phyloP scores from a whole-genome alignment of 2,329 filamentous ascomycete species.

The Fusarium avenaceum region DNA sequence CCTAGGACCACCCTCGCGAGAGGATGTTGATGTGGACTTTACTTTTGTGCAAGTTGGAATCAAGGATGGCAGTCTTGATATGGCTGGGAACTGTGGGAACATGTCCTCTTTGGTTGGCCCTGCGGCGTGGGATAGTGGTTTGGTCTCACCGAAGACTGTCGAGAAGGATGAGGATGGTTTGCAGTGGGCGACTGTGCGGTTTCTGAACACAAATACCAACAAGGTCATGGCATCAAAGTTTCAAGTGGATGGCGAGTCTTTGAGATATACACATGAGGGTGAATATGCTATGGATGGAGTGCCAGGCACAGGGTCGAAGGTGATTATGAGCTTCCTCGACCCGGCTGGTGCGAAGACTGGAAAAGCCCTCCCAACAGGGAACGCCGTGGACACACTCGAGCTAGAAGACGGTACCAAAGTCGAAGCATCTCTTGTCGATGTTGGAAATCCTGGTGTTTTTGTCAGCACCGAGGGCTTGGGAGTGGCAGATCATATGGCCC shows the following conservation, averaged over 20 bases:
- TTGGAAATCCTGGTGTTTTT: slow-evolving; percentile 75
- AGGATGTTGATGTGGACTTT: slow-evolving; percentile 73
- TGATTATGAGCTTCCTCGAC: slow-evolving; percentile 72
- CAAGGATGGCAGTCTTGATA: slow-evolving; percentile 70
- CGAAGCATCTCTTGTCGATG: slow-evolving; percentile 71
- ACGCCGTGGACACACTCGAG: slow-evolving; percentile 64
- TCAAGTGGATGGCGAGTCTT: slow-evolving; percentile 58
- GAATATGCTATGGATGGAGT: slow-evolving; percentile 75
- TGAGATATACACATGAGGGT: slow-evolving; percentile 56
- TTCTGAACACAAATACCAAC: slow-evolving; percentile 79
- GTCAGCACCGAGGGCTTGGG: slow-evolving; percentile 66
- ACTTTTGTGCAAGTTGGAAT: slow-evolving; percentile 80
- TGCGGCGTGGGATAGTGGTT: slow-evolving; percentile 51
- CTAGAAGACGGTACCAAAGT: slow-evolving; percentile 54
- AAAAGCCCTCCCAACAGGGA: slow-evolving; percentile 64
- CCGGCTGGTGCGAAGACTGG: slow-evolving; percentile 75
- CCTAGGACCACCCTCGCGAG: slow-evolving; percentile 64
- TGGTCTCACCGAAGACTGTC: slow-evolving; percentile 38
- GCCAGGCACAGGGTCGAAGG: slow-evolving; percentile 67
- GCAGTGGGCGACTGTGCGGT: slow-evolving; percentile 64
- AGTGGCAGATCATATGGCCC: slow-evolving; percentile 60
- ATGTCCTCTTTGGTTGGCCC: slow-evolving; percentile 78
- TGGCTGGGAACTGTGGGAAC: slow-evolving; percentile 81
- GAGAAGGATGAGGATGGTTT: slow-evolving; percentile 46
- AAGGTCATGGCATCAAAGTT: slow-evolving; percentile 74